Evolutionary conservation across 345 rosid species (phyloP), one percentile per base, ranked within the genome.

Genomic region (Rhodomyrtus tomentosa): DNA sequence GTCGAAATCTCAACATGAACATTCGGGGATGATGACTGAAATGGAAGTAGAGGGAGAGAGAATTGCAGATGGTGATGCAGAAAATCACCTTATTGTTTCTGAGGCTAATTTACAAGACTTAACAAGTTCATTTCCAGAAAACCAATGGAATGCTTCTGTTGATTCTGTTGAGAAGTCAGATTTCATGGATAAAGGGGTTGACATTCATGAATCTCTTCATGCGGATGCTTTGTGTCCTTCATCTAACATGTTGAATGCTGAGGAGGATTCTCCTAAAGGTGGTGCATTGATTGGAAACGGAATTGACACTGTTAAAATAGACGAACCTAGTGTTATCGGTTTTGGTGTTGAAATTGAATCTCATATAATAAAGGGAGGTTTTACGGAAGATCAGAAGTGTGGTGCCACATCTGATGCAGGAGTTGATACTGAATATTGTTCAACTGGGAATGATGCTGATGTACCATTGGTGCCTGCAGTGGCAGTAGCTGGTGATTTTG

Each of bases 21-120:
- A 86, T 85, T 84, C 86, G 86, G 90, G 85, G 54, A 90, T 87
- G 85, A 79, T 68, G 72, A 84, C 80, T 84, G 95, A 90, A 50
- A 87, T 90, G 91, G 94, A 92, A 82, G 83, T 83, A 88, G 91
- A 89, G 56, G 83, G 84, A 83, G 92, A 83, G 84, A 89, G 81
- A 81, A 52, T 76, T 73, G 90, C 74, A 83, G 90, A 82, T 90
- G 90, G 85, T 85, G 92, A 89, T 90, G 91, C 89, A 51, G 88
- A 83, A 85, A 89, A 87, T 85, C 85, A 83, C 74, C 68, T 87
- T 62, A 81, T 55, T 59, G 68, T 85, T 81, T 86, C 83, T 29
- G 90, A 88, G 72, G 80, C 85, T 52, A 87, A 86, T 59, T 50
- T 82, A 40, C 54, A 80, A 82, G 82, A 84, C 58, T 72, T 79